Conservation (phyloP, 2,329 filamentous ascomycete species). For the Esteya vermicola region DNA sequence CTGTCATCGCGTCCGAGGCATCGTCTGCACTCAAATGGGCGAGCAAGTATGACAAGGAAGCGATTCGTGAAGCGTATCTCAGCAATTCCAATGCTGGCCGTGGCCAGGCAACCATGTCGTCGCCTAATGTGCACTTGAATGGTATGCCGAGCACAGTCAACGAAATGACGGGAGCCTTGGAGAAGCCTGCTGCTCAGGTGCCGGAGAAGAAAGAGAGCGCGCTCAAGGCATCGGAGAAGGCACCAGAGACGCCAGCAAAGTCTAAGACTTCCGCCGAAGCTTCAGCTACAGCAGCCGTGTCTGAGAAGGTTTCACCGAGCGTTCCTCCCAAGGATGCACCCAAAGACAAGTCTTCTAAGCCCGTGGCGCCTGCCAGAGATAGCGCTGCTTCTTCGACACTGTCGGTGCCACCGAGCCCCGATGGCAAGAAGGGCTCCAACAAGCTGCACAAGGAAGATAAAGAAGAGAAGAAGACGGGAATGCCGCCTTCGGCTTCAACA, state of each 20-base stretch:
- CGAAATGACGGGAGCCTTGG: neutral
- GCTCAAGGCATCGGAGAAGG: too few species aligned
- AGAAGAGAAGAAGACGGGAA: constrained; percentile 12
- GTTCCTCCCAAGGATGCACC: constrained; percentile 22
- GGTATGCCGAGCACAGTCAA: too few species aligned
- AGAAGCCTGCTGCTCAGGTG: constrained; percentile 4
- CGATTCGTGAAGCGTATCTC: constrained; percentile 75
- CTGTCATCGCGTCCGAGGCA: constrained; percentile 70
- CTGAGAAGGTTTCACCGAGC: constrained; percentile 15
- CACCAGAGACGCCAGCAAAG: constrained; percentile 6
- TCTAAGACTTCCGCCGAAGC: neutral
- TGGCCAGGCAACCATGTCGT: constrained; percentile 23
- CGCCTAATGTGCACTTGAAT: constrained; percentile 6
- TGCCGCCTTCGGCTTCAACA: neutral
- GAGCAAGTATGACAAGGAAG: constrained; percentile 82
- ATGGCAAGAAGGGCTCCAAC: constrained; percentile 32
- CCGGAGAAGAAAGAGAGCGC: constrained; percentile 1
- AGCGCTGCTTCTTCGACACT: too few species aligned
- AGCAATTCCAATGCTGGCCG: constrained; percentile 58
- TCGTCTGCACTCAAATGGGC: constrained; percentile 96
- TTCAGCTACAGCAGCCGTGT: neutral
- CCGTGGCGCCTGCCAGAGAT: constrained; percentile 23
- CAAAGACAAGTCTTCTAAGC: constrained; percentile 19
- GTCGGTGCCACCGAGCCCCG: constrained; percentile 21
- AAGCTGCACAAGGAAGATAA: constrained; percentile 40